Evolutionary conservation across 345 rosid species (phyloP).

Genomic region (Schrenkiella parvula): DNA sequence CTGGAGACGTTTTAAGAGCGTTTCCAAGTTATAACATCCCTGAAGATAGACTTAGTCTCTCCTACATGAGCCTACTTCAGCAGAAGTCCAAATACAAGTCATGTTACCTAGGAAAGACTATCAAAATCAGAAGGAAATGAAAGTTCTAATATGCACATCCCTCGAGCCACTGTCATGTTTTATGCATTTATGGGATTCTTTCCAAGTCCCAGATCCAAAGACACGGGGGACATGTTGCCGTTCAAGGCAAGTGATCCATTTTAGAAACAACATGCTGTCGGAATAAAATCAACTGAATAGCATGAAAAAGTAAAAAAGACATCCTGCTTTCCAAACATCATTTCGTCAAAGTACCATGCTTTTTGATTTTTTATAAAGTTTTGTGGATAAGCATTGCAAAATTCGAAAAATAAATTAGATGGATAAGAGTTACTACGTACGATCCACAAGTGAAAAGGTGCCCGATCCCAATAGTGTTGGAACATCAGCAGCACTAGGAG

Average conservation of each 20-base stretch:
- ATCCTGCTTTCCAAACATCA: background rate
- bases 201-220: background rate
- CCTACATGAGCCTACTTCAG: slow-evolving; percentile 23
- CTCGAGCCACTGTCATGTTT: slow-evolving; percentile 4
- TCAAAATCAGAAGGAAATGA: background rate
- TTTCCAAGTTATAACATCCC: slow-evolving; percentile 4
- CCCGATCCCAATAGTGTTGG: slow-evolving; percentile 89
- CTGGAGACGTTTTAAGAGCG: slow-evolving; percentile 2
- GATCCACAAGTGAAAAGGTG: slow-evolving; percentile 81
- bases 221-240: background rate
- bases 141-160: background rate
- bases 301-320: background rate
- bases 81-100: slow-evolving; percentile 4
- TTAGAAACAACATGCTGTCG: background rate
- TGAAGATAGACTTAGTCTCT: slow-evolving; percentile 2
- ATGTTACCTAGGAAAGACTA: slow-evolving; percentile 4
- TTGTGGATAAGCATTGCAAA: background rate
- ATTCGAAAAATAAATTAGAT: slow-evolving; percentile 2
- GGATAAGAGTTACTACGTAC: slow-evolving; percentile 40
- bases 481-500: slow-evolving; percentile 79
- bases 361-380: background rate
- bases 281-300: background rate
- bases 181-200: background rate
- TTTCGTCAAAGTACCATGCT: background rate
- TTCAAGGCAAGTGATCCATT: background rate